These are phyloP conservation scores for Penicillium sp. DNA, from an alignment of 2,329 filamentous ascomycete genomes.

Conservation along the genomic window DNA sequence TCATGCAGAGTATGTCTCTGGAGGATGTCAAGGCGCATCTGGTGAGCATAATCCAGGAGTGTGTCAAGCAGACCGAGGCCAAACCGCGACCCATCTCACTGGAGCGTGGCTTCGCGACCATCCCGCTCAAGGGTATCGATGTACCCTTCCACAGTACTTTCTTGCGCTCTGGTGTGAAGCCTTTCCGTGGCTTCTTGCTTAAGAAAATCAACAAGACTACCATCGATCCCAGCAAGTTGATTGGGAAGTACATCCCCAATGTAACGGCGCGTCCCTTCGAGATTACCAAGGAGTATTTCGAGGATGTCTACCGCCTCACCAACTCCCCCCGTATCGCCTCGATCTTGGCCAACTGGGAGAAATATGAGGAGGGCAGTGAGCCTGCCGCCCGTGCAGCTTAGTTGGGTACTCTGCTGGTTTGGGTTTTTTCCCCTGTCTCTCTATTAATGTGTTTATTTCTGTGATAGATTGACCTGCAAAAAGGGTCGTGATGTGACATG, in stretches of 20 bases:
- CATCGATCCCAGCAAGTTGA: slow-evolving; percentile 91
- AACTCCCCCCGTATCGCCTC: slow-evolving; percentile 59
- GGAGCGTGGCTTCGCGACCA: slow-evolving; percentile 92
- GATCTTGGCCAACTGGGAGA: slow-evolving; percentile 76
- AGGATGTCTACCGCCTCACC: slow-evolving; percentile 93
- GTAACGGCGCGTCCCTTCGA: slow-evolving; percentile 95
- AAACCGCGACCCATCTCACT: slow-evolving; percentile 87
- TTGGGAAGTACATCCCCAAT: slow-evolving; percentile 99
- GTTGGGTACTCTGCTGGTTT: slow-evolving; percentile 15
- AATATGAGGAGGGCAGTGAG: slow-evolving; percentile 50
- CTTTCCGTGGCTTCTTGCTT: slow-evolving; percentile 93
- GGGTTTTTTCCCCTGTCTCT: slow-evolving; percentile 15
- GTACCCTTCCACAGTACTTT: slow-evolving; percentile 99
- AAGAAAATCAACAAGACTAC: slow-evolving; percentile 99
- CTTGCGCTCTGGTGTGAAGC: slow-evolving; percentile 95
- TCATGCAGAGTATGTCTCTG: slow-evolving; percentile 78
- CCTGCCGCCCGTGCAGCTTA: slow-evolving; percentile 17
- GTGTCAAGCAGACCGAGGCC: slow-evolving; percentile 75
- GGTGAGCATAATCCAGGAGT: slow-evolving; percentile 82
- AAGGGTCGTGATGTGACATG: slow-evolving; percentile 23
- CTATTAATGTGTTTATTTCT: slow-evolving; percentile 12
- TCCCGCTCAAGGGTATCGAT: slow-evolving; percentile 93
- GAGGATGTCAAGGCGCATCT: slow-evolving; percentile 89
- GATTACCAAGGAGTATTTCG: slow-evolving; percentile 97
- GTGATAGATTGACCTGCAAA: slow-evolving; percentile 18